Evolutionary conservation across 2,329 filamentous ascomycete species (phyloP).

Genomic region (Paecilomyces dactylethromorphus): DNA sequence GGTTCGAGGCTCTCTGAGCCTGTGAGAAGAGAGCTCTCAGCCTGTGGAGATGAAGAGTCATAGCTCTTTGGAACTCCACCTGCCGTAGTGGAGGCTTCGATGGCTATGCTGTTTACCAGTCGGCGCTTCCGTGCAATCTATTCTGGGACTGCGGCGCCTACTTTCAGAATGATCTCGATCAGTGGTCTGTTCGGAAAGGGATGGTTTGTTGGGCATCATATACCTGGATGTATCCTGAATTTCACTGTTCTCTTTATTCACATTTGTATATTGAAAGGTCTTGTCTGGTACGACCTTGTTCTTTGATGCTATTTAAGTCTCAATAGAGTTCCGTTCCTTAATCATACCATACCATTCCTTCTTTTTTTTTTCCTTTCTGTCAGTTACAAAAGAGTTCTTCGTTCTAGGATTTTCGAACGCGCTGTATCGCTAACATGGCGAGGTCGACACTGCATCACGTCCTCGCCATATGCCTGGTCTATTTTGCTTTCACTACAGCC

Average conservation of each 20-base stretch:
- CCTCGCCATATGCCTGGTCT: slow-evolving; percentile 3
- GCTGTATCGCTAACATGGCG: slow-evolving; percentile 3
- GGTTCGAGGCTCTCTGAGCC: not conserved
- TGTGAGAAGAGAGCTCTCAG: not conserved
- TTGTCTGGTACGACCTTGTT: not conserved
- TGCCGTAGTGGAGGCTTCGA: slow-evolving; percentile 10
- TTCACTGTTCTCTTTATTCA: slow-evolving; percentile 5
- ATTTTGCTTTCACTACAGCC: slow-evolving; percentile 8
- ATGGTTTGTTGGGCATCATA: slow-evolving; percentile 8
- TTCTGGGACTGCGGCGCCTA: slow-evolving; percentile 26
- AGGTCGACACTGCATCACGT: slow-evolving; percentile 4
- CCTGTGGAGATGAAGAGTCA: slow-evolving; percentile 8
- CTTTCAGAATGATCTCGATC: slow-evolving; percentile 14
- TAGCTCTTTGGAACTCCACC: slow-evolving; percentile 1
- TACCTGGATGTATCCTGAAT: slow-evolving; percentile 5
- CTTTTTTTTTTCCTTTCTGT: not conserved
- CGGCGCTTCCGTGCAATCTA: slow-evolving; percentile 16
- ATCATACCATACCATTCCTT: not conserved
- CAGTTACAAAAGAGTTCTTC: not conserved
- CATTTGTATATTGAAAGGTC: slow-evolving; percentile 13
- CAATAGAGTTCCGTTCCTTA: not conserved
- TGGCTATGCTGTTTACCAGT: slow-evolving; percentile 11
- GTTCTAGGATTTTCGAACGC: not conserved
- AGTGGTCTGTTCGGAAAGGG: not conserved
- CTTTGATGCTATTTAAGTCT: not conserved